Base-by-base conservation (phyloP, 2,329 filamentous ascomycete species). In the Bisporella sp. region DNA sequence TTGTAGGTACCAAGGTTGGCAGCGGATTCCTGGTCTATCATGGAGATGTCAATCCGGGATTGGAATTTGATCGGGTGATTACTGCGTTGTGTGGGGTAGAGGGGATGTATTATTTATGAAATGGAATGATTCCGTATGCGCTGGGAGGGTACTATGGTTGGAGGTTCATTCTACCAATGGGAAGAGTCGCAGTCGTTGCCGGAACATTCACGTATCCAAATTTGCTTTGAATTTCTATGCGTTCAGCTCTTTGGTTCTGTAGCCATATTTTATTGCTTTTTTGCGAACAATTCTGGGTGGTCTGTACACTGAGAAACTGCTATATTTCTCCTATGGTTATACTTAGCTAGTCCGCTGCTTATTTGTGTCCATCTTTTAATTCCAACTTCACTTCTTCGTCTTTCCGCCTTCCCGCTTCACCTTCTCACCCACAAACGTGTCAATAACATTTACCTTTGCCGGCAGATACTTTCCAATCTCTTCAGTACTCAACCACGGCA, bases 401-500 rank as follows among this genome's bases (percentile, higher is more conserved):
- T 39, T 29, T 40, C 6, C 8, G 2, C 35, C 30, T 21, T 21
- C 21, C 21, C 21, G 21, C 45, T 56, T 59, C 42, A 55, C 54
- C 5, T 32, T 29, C 5, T 47, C 45, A 40, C 54, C 37, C 30
- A 50, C 48, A 45, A 57, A 57, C 1, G 71, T 73, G 47, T 73
- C 65, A 6, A 74, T 63, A 1, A 68, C 62, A 46, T 74, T 72
- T 52, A 78, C 73, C 51, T 74, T 78, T 1, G 77, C 71, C 4
- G 68, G 69, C 41, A 65, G 62, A 62, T 74, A 77, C 48, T 67
- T 61, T 7, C 9, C 63, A 68, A 41, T 61, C 52, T 45, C 54
- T 8, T 41, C 53, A 35, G 81, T 74, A 31, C 71, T 61, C 7
- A 83, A 54, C 85, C 85, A 89, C 2, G 69, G 63, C 29, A 77